Conservation (phyloP, 1,139 yeast species). For the Lodderomyces jiufengensis region DNA sequence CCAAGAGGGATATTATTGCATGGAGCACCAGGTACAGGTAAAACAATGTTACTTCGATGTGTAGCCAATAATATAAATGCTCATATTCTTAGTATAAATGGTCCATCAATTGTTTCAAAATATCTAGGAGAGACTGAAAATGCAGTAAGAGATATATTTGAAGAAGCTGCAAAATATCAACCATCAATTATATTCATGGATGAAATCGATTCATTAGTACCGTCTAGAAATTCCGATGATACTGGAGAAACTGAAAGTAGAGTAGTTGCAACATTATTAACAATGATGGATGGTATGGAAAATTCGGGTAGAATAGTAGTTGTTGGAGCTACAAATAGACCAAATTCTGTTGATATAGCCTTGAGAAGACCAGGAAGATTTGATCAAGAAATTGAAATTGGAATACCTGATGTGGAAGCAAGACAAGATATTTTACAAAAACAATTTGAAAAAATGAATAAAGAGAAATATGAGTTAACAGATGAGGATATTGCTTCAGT, state of each 20-base stretch:
- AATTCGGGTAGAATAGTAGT: conserved; percentile 65
- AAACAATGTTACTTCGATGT: conserved; percentile 81
- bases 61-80: conserved; percentile 69
- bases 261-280: conserved; percentile 82
- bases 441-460: conserved; percentile 59
- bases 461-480: conserved; percentile 50
- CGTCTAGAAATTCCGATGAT: conserved; percentile 76
- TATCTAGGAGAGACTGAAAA: conserved; percentile 93
- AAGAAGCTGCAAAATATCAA: conserved; percentile 79
- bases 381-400: conserved; percentile 80
- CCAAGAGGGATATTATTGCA: conserved; percentile 87
- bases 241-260: conserved; percentile 87
- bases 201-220: conserved; percentile 89
- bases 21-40: conserved; percentile 99
- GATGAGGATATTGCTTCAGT: conserved; percentile 51
- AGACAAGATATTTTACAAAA: conserved; percentile 60
- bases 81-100: conserved; percentile 80
- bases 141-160: conserved; percentile 73
- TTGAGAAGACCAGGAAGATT: conserved; percentile 67
- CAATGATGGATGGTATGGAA: conserved; percentile 88
- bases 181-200: conserved; percentile 87
- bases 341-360: conserved; percentile 67
- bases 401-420: conserved; percentile 71
- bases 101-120: conserved; percentile 89
- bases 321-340: conserved; percentile 81